phyloP scores from a whole-genome alignment of 345 rosid species.

The Melaleuca alternifolia region DNA sequence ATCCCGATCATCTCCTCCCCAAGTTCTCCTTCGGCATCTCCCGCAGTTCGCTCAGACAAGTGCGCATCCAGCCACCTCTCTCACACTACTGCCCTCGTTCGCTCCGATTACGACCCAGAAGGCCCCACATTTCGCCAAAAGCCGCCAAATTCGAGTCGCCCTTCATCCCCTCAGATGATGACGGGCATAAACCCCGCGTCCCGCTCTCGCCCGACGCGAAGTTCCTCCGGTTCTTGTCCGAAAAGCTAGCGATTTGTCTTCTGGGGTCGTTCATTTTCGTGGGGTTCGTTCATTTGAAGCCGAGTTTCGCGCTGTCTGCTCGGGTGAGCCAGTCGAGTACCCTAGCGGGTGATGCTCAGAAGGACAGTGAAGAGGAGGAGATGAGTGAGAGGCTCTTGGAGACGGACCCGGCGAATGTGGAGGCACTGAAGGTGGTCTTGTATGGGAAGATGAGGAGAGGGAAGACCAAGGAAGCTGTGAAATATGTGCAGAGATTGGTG shows the following conservation, averaged over 20 bases:
- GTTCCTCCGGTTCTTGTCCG: conserved; percentile 12
- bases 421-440: conserved; percentile 64
- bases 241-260: conserved; percentile 33
- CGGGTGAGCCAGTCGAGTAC: conserved; percentile 1
- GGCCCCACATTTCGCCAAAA: background rate
- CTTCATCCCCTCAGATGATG: background rate
- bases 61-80: background rate
- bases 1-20: background rate
- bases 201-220: conserved; percentile 9
- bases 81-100: background rate
- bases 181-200: conserved; percentile 2
- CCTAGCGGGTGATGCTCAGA: conserved; percentile 4
- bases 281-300: conserved; percentile 34
- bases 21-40: background rate
- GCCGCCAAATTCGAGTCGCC: background rate
- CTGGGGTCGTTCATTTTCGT: conserved; percentile 48
- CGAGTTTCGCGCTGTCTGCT: conserved; percentile 33
- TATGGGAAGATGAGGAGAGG: conserved; percentile 76
- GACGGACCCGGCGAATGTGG: conserved; percentile 55
- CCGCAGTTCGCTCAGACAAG: background rate
- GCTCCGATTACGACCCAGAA: background rate
- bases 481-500: conserved; percentile 52
- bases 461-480: conserved; percentile 47
- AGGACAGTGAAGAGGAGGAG: conserved; percentile 30
- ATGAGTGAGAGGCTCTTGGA: conserved; percentile 58